Evolutionary conservation across 2,329 filamentous ascomycete species (phyloP), one percentile per base, ranked within the genome.

Genomic region (Cyphellophora europaea): DNA sequence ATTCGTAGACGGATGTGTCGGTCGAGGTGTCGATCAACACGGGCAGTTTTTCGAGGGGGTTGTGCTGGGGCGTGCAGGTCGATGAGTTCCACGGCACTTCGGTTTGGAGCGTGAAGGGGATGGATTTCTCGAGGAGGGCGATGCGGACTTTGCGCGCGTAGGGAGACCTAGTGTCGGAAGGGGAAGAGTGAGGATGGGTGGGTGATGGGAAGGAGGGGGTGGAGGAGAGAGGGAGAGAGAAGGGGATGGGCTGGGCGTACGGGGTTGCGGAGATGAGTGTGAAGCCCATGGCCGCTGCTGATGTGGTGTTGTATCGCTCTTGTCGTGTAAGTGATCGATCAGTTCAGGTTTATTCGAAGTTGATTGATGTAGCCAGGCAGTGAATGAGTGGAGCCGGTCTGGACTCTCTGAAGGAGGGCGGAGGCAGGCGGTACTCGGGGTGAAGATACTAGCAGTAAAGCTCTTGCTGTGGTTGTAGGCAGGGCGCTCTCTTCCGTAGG

Each of bases 31-130:
- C 31, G 13, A 39, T 32, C 18, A 42, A 19, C n/a, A 40, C 36
- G 5, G 40, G 37, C 5, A 40, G 37, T 27, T 41, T 38, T 21
- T 38, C 36, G 13, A 41, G 28, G 4, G 39, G 39, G 16, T 38
- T 38, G 28, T 35, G 17, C 17, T 41, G 14, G 15, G 58, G 56
- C 10, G 56, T 63, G 30, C 55, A 35, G 1, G 60, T 63, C 3
- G 53, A 53, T 12, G 43, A 47, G 46, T 64, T 53, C 60, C 61
- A 64, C 0, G 59, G 61, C 2, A 65, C 59, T 49, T 64, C 61
- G 21, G 57, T 63, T 30, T 58, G 48, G 18, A 65, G 50, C 1
- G 37, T 44, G 50, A 64, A 64, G 3, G 59, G 56, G 14, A 65
- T 55, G 36, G 35, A 30, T 44, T 64, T 63, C 14, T 64, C 54